Evolutionary conservation across 148 eudicot species (phyloP).

Genomic region (Silene uniflora): DNA sequence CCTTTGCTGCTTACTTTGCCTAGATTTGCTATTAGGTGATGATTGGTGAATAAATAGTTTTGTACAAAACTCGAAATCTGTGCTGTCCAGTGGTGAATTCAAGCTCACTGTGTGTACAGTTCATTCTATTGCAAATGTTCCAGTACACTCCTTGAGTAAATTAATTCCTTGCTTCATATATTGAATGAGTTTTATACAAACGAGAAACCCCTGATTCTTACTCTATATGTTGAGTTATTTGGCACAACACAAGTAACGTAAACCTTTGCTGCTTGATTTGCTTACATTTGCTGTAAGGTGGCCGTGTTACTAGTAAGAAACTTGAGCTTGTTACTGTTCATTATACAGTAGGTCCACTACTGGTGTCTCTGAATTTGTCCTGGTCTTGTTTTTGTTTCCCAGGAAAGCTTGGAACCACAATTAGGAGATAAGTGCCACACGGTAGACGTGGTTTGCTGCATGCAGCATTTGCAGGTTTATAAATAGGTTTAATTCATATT

Average conservation of each 20-base stretch:
- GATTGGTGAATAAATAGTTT: background rate
- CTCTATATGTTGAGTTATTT: background rate
- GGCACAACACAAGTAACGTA: too few species aligned
- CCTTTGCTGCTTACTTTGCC: background rate
- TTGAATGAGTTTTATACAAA: too few species aligned
- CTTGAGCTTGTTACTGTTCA: too few species aligned
- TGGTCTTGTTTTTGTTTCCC: slow-evolving; percentile 22
- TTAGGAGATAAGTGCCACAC: slow-evolving; percentile 52
- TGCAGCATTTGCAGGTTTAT: slow-evolving; percentile 90
- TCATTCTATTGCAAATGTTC: too few species aligned
- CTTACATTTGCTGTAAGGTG: too few species aligned
- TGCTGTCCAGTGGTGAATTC: background rate
- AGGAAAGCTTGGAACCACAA: slow-evolving; percentile 59
- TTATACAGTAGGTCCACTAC: too few species aligned
- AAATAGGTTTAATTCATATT: background rate
- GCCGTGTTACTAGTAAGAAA: too few species aligned
- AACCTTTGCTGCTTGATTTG: too few species aligned
- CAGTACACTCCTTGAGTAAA: too few species aligned
- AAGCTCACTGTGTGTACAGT: background rate
- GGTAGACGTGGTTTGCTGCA: slow-evolving; percentile 85
- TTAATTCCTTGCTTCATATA: too few species aligned
- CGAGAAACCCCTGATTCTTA: background rate
- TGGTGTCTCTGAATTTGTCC: background rate
- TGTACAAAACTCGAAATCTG: too few species aligned
- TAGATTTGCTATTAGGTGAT: background rate